Evolutionary conservation across 1,284 basidiomycete species (phyloP).

Genomic region (Papiliotrema laurentii): DNA sequence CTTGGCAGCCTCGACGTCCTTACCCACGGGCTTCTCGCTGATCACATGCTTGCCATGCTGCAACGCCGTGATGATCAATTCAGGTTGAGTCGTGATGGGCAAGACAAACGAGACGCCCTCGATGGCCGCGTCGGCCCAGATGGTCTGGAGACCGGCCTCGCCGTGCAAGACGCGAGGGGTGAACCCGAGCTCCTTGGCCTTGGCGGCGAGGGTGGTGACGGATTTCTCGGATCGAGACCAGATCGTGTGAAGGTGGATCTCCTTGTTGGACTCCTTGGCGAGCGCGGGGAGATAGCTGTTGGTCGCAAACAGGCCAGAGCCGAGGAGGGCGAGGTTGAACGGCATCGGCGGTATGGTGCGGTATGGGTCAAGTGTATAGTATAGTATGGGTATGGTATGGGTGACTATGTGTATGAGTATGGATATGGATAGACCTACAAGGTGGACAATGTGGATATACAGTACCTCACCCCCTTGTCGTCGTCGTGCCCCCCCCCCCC

Average conservation of each 20-base stretch:
- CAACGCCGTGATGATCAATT: constrained; percentile 56
- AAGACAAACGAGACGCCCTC: constrained; percentile 67
- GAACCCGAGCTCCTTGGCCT: constrained; percentile 25
- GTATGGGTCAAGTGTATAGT: too few species aligned
- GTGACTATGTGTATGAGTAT: too few species aligned
- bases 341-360: constrained; percentile 3
- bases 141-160: constrained; percentile 57
- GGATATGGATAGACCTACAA: too few species aligned
- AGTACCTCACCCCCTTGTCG: too few species aligned
- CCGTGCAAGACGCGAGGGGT: constrained; percentile 56
- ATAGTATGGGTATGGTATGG: too few species aligned
- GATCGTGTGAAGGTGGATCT: constrained; percentile 58
- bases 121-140: constrained; percentile 65
- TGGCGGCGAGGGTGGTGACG: constrained; percentile 52
- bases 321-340: constrained; percentile 37
- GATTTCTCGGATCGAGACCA: constrained; percentile 72
- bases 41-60: constrained; percentile 75
- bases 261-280: constrained; percentile 50
- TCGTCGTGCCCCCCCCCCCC: not conserved
- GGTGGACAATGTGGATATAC: too few species aligned
- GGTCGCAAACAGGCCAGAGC: constrained; percentile 41
- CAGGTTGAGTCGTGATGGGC: constrained; percentile 70
- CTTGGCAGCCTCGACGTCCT: constrained; percentile 61
- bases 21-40: constrained; percentile 72
- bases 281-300: constrained; percentile 68